Evolutionary conservation across 345 rosid species (phyloP), one percentile per base, ranked within the genome.

Genomic region (Carallia pectinifolia): DNA sequence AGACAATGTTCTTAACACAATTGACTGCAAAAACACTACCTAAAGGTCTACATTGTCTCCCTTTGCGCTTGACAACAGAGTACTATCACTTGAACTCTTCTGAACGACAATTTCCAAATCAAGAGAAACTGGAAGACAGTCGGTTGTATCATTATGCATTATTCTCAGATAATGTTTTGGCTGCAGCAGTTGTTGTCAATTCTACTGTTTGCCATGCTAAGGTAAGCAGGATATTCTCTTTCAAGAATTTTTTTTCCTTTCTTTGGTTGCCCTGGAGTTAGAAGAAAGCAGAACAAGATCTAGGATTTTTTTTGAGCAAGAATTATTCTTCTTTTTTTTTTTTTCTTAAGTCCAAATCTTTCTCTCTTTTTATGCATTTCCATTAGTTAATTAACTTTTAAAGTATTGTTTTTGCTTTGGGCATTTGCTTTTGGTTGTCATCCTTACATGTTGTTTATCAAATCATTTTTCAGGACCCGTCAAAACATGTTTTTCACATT

Each of bases 1-100:
- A 95, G 84, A 79, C 91, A 70, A 77, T 89, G 85, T 92, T 90
- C 85, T 88, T 95, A 88, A 92, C 96, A 16, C 99, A 95, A 40
- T 78, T 95, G 84, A 90, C 99, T 23, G 97, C 99, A 63, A 95
- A 95, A 82, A 90, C 99, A 12, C 79, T 95, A 68, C 96, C 99
- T 18, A 95, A 92, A 84, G 99, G 99, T 72, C 92, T 95, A 69
- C 99, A 95, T 78, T 95, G 99, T 80, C 94, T 95, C 73, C 98
- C 99, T 9, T 77, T 95, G 63, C 99, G 96, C 79, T 92, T 95
- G 74, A 88, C 98, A 60, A 79, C 85, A 18, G 97, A 89, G 77
- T 95, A 89, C 67, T 88, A 88, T 77, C 39, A 83, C 27, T 81
- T 90, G 77, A 86, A 79, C 78, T 76, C 88, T 73, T 85, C 96